Conservation (phyloP, 306 rosid genomes). For the Acacia acuminata region DNA sequence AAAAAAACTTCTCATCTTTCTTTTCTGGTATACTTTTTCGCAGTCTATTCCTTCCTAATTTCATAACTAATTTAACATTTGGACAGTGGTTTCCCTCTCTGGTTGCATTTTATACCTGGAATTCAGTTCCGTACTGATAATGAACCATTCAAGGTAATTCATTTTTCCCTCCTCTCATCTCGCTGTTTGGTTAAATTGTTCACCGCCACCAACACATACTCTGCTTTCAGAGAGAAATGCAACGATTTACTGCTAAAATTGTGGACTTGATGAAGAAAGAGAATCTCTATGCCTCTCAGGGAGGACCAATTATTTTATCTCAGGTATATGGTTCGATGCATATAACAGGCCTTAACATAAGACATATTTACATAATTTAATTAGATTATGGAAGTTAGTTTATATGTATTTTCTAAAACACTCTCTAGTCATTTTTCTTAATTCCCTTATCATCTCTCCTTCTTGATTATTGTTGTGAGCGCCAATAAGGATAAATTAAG, state of each 20-base stretch:
- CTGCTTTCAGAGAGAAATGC: slow-evolving; percentile 80
- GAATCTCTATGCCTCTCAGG: slow-evolving; percentile 86
- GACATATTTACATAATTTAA: no score
- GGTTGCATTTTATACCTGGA: slow-evolving; percentile 88
- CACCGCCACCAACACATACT: background rate
- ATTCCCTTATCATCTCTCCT: no score
- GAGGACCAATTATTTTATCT: slow-evolving; percentile 93
- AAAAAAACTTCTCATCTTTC: slow-evolving; percentile 8
- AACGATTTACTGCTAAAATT: slow-evolving; percentile 78
- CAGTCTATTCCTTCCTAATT: background rate
- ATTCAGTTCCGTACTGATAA: slow-evolving; percentile 79
- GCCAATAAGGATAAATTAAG: no score
- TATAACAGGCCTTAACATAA: background rate
- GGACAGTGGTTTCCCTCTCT: slow-evolving; percentile 86
- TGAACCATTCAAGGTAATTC: slow-evolving; percentile 72
- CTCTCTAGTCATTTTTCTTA: no score
- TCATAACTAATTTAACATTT: background rate
- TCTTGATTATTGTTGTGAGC: no score
- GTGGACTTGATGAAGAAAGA: slow-evolving; percentile 84
- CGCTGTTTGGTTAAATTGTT: background rate
- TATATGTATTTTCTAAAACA: no score
- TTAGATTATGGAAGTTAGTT: no score
- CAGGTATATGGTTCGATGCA: slow-evolving; percentile 48
- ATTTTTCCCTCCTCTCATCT: background rate
- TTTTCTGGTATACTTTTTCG: background rate